Evolutionary conservation across 2,329 filamentous ascomycete species (phyloP), one percentile per base, ranked within the genome.

Genomic region (Colletotrichum sp.): DNA sequence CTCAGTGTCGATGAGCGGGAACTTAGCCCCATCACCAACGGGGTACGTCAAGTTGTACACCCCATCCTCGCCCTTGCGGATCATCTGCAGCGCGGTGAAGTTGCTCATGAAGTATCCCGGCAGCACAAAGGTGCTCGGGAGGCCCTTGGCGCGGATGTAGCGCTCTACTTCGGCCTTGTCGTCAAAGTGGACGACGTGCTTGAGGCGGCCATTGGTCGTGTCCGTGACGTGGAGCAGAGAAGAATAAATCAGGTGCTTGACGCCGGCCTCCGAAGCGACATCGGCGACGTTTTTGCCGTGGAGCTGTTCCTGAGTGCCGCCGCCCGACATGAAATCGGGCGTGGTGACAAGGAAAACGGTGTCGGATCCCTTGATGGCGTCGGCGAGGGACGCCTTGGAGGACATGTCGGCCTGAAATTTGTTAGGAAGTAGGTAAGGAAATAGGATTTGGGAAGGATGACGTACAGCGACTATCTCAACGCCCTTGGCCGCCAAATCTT

Each of bases 41-140:
- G 83, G 58, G 80, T 78, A 70, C 9, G 76, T 77, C 2, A 82
- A 43, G 1, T 43, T 74, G 30, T 82, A 79, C 13, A 80, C 78
- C 61, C 80, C 82, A n/a, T 81, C 80, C 6, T 81, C 81, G 34
- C 70, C 77, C 71, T 81, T 79, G 8, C 79, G 79, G 34, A 79
- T 78, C 28, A 78, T 32, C 75, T 81, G 75, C 26, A 75, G 24
- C 3, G 48, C 75, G 26, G 82, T 78, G 30, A 87, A 82, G 72
- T 90, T 91, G 77, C 86, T 85, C 89, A 91, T 90, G 76, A 89
- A 91, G 52, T 84, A 85, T 0, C 84, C 90, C 0, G 89, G 86
- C 5, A 86, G 82, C 77, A 88, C 86, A 80, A 89, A 91, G 0
- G 89, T 85, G 63, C 85, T 85, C 13, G 86, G 85, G 6, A 91